These are phyloP conservation scores for Kalanchoe fedtschenkoi DNA, from an alignment of 164 flowering plant species.

Conservation along the genomic window DNA sequence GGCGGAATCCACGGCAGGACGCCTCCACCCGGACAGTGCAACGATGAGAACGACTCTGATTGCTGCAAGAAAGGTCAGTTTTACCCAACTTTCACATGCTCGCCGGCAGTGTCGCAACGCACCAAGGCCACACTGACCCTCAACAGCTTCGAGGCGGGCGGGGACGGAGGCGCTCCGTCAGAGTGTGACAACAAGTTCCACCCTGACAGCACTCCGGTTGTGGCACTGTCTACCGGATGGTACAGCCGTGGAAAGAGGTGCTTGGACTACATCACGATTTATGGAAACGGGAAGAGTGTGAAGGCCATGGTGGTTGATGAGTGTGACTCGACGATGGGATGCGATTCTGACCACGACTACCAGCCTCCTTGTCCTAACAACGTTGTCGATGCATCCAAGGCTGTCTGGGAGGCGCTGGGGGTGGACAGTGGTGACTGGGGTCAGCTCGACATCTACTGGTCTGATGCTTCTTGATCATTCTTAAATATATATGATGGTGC, in stretches of 20 bases:
- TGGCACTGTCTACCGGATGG: background rate
- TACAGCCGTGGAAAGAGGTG: background rate
- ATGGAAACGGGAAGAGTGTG: no score
- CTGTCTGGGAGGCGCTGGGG: background rate
- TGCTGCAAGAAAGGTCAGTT: conserved; percentile 4
- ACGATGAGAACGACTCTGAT: conserved; percentile 5
- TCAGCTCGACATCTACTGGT: background rate
- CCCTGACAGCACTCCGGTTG: background rate
- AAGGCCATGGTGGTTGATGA: no score
- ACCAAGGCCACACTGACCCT: conserved; percentile 4
- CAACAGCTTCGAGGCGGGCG: conserved; percentile 2
- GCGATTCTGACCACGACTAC: no score
- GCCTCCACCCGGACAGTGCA: conserved; percentile 6
- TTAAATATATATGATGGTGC: no score
- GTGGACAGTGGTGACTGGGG: background rate
- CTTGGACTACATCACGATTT: no score
- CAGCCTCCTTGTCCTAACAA: no score
- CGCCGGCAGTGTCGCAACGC: background rate
- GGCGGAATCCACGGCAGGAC: conserved; percentile 2
- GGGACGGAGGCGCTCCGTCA: background rate
- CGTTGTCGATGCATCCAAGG: conserved; percentile 6
- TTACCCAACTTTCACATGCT: conserved; percentile 5
- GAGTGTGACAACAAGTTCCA: conserved; percentile 4
- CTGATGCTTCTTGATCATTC: no score
- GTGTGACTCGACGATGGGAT: no score